Evolutionary conservation across 352 stramenopile species (phyloP).

Genomic region (Phytophthora sp.): DNA sequence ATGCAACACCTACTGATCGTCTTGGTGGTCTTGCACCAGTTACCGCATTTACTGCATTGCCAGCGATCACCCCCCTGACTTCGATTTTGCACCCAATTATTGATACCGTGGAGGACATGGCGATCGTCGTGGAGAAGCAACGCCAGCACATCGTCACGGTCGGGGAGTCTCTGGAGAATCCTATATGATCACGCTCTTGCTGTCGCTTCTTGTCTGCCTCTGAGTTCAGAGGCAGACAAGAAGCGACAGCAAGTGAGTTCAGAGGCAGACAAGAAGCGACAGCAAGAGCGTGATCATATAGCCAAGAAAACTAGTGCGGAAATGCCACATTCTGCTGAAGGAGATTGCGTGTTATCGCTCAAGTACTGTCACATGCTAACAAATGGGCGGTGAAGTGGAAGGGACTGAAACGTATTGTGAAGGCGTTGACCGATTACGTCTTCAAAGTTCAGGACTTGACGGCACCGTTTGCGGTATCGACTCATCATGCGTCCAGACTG

Average conservation of each 20-base stretch:
- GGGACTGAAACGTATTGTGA: neutral
- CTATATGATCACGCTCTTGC: neutral
- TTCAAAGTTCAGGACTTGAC: slow-evolving; percentile 17
- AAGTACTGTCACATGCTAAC: neutral
- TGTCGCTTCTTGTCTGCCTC: neutral
- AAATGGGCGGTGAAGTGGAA: slow-evolving; percentile 8
- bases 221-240: slow-evolving; percentile 12
- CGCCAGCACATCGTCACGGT: neutral
- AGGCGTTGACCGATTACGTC: neutral
- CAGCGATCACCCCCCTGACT: neutral
- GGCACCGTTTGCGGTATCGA: neutral
- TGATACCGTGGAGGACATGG: neutral
- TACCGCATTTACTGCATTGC: slow-evolving; percentile 14
- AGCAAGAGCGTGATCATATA: neutral
- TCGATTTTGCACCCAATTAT: neutral
- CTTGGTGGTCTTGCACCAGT: neutral
- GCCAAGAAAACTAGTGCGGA: neutral
- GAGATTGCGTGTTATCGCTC: slow-evolving; percentile 5
- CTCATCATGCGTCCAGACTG: slow-evolving; percentile 2
- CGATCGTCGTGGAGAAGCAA: neutral
- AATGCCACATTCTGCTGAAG: neutral
- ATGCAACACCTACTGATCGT: neutral
- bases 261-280: neutral
- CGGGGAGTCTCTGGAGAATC: neutral
- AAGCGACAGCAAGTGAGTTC: neutral